phyloP scores from a whole-genome alignment of 768 basidiomycete species.

The Lactifluus volemus region DNA sequence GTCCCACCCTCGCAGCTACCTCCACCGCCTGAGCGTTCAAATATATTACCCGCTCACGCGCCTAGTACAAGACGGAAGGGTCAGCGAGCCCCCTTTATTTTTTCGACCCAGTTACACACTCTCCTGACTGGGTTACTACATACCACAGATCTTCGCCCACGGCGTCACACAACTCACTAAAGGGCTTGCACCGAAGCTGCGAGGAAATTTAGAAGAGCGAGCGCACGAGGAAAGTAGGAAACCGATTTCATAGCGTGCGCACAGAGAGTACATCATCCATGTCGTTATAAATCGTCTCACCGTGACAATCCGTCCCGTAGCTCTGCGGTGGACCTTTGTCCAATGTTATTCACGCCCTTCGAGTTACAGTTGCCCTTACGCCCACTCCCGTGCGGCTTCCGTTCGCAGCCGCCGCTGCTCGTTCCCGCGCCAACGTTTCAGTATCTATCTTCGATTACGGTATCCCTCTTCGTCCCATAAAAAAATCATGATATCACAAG shows the following conservation, averaged over 20 bases:
- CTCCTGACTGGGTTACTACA: background rate
- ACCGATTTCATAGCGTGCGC: background rate
- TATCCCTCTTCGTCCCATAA: too few species aligned
- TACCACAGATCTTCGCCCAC: slow-evolving; percentile 49
- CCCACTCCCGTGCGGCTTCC: too few species aligned
- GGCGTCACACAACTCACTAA: slow-evolving; percentile 62
- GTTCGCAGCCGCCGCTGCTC: too few species aligned
- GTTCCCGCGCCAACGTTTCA: too few species aligned
- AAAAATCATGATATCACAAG: too few species aligned
- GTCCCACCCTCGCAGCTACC: too few species aligned
- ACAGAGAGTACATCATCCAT: background rate
- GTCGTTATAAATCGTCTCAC: background rate
- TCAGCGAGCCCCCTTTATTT: slow-evolving; percentile 22
- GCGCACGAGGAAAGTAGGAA: slow-evolving; percentile 26
- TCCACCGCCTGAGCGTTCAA: too few species aligned
- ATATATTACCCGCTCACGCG: too few species aligned
- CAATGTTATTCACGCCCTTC: background rate
- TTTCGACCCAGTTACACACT: background rate
- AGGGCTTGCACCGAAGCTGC: slow-evolving; percentile 48
- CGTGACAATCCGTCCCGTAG: background rate
- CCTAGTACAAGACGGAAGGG: slow-evolving; percentile 60
- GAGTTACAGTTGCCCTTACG: background rate
- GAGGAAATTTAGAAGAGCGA: slow-evolving; percentile 28
- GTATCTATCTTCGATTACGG: too few species aligned
- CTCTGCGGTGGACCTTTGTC: background rate